Percentiles rank a stretch among this genome's conserved stretches.
phyloP scores from a whole-genome alignment of 176 grass and related monocot genomes.

The Avena eriantha region DNA sequence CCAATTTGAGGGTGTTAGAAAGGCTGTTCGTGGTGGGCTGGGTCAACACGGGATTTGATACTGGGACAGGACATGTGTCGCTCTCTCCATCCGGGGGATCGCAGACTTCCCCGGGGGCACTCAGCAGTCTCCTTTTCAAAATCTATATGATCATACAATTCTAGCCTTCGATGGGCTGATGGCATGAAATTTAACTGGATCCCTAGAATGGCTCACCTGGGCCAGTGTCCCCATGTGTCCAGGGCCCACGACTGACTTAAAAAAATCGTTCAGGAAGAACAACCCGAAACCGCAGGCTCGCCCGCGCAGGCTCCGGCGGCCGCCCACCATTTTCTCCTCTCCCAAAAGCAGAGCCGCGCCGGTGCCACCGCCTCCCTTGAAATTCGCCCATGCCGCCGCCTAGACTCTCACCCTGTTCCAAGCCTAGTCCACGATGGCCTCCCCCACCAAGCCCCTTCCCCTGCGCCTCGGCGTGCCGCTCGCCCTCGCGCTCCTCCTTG shows the following conservation, averaged over 20 bases:
- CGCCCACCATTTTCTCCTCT: constrained; percentile 35
- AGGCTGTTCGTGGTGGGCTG: too few species aligned
- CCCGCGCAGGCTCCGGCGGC: constrained; percentile 23
- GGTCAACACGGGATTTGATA: too few species aligned
- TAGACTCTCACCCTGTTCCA: background rate
- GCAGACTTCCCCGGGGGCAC: too few species aligned
- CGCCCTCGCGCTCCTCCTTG: constrained; percentile 58
- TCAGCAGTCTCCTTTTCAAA: too few species aligned
- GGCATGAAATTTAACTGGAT: background rate
- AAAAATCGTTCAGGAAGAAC: background rate
- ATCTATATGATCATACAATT: too few species aligned
- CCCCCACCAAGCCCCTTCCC: constrained; percentile 41
- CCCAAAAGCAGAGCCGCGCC: background rate
- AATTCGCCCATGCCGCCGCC: background rate
- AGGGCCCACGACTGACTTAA: background rate
- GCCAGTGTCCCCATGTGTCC: too few species aligned
- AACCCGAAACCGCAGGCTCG: background rate
- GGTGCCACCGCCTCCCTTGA: background rate
- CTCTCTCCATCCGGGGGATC: too few species aligned
- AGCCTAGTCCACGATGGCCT: constrained; percentile 1
- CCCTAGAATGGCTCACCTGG: background rate
- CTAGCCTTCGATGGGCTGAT: background rate
- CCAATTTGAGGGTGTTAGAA: too few species aligned
- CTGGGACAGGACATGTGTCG: too few species aligned
- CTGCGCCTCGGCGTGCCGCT: constrained; percentile 47